These are phyloP conservation scores for Cicer arietinum DNA, from an alignment of 306 rosid species.

Conservation along the genomic window DNA sequence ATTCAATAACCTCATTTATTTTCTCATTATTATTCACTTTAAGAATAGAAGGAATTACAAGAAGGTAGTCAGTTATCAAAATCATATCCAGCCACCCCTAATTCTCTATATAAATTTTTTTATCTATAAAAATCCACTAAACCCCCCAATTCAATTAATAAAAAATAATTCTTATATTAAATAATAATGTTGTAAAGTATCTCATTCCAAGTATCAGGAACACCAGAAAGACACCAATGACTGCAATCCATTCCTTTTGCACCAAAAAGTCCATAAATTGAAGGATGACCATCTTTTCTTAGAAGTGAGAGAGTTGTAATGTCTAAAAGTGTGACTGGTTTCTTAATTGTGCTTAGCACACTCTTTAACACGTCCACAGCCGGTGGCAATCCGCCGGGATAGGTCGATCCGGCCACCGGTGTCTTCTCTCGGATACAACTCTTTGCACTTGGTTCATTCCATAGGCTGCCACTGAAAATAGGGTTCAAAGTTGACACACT, in stretches of 20 bases:
- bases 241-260: slow-evolving; percentile 67
- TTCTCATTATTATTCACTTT: too few species aligned
- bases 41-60: too few species aligned
- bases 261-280: slow-evolving; percentile 70
- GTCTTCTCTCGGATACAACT: slow-evolving; percentile 60
- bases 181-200: slow-evolving; percentile 58
- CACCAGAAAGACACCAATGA: slow-evolving; percentile 96
- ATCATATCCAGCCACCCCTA: too few species aligned
- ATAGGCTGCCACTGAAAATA: slow-evolving; percentile 65
- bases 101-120: too few species aligned
- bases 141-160: too few species aligned
- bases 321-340: slow-evolving; percentile 73
- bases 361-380: slow-evolving; percentile 66
- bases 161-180: too few species aligned
- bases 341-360: slow-evolving; percentile 58
- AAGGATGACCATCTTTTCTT: slow-evolving; percentile 92
- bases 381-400: slow-evolving; percentile 77
- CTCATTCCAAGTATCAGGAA: slow-evolving; percentile 94
- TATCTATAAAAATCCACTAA: too few species aligned
- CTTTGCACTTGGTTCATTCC: slow-evolving; percentile 77
- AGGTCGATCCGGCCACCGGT: slow-evolving; percentile 67
- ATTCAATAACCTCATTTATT: too few species aligned
- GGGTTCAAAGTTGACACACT: neutral
- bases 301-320: slow-evolving; percentile 76
- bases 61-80: too few species aligned